A percentile compares a stretch with the other conserved stretches of the same genome.
Evolutionary conservation across 2,329 filamentous ascomycete genomes (phyloP).

Genomic region (Verticillium tricorpus): DNA sequence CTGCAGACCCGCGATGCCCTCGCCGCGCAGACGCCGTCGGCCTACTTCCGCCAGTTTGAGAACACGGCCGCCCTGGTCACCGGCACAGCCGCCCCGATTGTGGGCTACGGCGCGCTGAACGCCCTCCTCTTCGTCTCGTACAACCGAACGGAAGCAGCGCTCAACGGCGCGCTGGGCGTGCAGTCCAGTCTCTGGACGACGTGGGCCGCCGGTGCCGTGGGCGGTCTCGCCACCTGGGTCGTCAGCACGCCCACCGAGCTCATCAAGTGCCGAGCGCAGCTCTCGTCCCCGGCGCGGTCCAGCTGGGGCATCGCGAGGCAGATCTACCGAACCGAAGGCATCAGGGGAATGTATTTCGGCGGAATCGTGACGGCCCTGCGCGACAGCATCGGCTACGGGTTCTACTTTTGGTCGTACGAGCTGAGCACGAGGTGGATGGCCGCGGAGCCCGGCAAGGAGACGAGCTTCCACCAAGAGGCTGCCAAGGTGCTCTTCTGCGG

Average conservation of each 20-base stretch:
- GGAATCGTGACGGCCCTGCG: constrained; percentile 76
- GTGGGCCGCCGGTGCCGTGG: constrained; percentile 75
- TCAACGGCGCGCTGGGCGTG: constrained; percentile 38
- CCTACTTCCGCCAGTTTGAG: constrained; percentile 26
- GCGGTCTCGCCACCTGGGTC: constrained; percentile 80
- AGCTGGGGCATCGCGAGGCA: constrained; percentile 61
- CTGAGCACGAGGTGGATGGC: constrained; percentile 59
- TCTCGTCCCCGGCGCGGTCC: constrained; percentile 44
- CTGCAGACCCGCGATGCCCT: constrained; percentile 57
- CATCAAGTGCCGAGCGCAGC: constrained; percentile 82
- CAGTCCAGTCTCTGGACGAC: constrained; percentile 56
- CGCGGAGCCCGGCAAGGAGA: constrained; percentile 16
- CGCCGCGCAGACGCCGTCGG: constrained; percentile 5
- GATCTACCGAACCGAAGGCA: constrained; percentile 51
- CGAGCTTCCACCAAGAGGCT: constrained; percentile 36
- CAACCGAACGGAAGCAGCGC: constrained; percentile 69
- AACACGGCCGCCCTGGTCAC: constrained; percentile 38
- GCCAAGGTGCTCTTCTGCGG: constrained; percentile 74
- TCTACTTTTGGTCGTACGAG: constrained; percentile 95
- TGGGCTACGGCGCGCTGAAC: constrained; percentile 89
- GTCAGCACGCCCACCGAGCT: constrained; percentile 87
- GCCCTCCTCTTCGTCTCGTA: constrained; percentile 87
- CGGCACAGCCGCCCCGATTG: constrained; percentile 77
- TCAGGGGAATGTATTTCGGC: constrained; percentile 74
- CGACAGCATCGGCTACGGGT: constrained; percentile 91